Conservation (phyloP, 345 rosid species). For the Mangifera indica region DNA sequence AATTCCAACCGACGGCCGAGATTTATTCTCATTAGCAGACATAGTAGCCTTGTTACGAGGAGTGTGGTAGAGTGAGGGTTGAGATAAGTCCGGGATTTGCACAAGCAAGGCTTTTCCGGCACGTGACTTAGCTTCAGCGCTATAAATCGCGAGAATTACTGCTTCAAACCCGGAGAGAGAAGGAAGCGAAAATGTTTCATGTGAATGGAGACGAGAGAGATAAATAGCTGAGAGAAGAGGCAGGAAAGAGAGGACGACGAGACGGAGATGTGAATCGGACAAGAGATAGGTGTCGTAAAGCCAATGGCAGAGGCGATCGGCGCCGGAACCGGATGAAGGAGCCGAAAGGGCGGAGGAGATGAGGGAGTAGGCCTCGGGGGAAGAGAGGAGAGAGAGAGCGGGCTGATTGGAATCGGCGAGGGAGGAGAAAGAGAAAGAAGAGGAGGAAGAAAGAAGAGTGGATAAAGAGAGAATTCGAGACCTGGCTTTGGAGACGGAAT, state of each 20-base stretch:
- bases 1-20: conserved; percentile 50
- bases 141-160: conserved; percentile 81
- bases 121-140: conserved; percentile 73
- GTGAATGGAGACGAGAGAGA: conserved; percentile 75
- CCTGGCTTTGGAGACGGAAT: conserved; percentile 86
- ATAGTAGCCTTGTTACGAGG: conserved; percentile 47
- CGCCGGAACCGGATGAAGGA: conserved; percentile 75
- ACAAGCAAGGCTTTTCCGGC: conserved; percentile 75
- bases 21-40: conserved; percentile 15
- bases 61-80: conserved; percentile 83
- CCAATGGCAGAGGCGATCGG: conserved; percentile 95
- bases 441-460: conserved; percentile 44
- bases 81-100: conserved; percentile 80
- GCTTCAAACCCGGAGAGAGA: conserved; percentile 94
- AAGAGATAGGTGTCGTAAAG: conserved; percentile 87
- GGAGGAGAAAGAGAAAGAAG: conserved; percentile 57
- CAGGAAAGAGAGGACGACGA: conserved; percentile 76
- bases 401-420: conserved; percentile 92
- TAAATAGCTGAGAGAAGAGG: conserved; percentile 73
- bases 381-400: conserved; percentile 83
- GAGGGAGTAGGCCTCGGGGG: conserved; percentile 57
- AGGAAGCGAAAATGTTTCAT: conserved; percentile 53
- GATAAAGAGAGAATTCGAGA: conserved; percentile 76
- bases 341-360: conserved; percentile 48
- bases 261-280: conserved; percentile 80